A percentile compares a stretch with the other conserved stretches of the same genome.
phyloP scores from a whole-genome alignment of 495 filamentous ascomycete species.

The Penicillium robsamsonii region DNA sequence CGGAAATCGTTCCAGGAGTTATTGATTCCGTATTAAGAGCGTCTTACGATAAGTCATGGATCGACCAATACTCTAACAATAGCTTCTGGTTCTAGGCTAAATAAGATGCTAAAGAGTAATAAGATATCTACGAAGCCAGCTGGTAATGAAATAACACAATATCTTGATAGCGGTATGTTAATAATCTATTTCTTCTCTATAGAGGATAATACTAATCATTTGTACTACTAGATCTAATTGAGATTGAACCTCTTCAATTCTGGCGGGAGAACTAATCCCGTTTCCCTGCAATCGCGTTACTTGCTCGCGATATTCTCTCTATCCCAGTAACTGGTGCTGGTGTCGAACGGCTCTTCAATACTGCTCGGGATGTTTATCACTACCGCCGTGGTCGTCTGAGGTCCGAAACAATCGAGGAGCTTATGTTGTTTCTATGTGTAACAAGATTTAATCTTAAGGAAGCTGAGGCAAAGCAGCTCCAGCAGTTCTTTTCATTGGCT shows the following conservation, averaged over 20 bases:
- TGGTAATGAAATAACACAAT: neutral
- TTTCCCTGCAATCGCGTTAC: neutral
- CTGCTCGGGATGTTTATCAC: too few species aligned
- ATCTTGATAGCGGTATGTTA: neutral
- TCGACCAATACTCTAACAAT: too few species aligned
- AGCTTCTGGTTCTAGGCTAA: too few species aligned
- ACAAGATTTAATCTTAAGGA: neutral
- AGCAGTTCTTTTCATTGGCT: neutral
- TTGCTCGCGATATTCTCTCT: conserved; percentile 3
- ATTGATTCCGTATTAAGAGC: conserved; percentile 4
- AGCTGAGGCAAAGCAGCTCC: neutral
- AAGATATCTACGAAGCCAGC: too few species aligned
- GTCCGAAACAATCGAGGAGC: neutral
- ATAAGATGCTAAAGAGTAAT: too few species aligned
- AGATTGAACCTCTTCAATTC: conserved; percentile 1
- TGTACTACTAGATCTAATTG: neutral
- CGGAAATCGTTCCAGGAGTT: neutral
- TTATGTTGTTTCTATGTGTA: conserved; percentile 5
- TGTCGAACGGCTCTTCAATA: too few species aligned
- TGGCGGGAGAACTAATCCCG: neutral
- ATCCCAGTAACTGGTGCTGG: neutral
- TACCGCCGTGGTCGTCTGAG: neutral
- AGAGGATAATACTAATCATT: conserved; percentile 2
- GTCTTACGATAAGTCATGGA: too few species aligned
- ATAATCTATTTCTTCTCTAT: neutral